A percentile compares a stretch with the other conserved stretches of the same genome.
These are phyloP conservation scores for Aquilaria sinensis DNA, from an alignment of 345 rosid genomes.

Conservation along the genomic window DNA sequence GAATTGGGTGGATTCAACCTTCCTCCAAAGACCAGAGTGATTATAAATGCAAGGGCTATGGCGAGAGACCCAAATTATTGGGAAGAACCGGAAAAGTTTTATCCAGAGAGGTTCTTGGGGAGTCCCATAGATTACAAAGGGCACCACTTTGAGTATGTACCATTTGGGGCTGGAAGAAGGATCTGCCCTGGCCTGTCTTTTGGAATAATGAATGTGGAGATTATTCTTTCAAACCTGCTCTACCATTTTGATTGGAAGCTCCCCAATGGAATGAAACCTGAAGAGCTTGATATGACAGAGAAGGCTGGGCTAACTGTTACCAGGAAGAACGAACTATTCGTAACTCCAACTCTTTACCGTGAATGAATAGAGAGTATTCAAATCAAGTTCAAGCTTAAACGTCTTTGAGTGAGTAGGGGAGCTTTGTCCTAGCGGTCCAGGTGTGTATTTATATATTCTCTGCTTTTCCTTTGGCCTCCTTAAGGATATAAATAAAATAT, in stretches of 20 bases:
- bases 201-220: neutral
- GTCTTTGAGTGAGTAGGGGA: no score
- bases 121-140: neutral
- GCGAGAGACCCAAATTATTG: neutral
- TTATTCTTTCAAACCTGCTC: neutral
- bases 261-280: neutral
- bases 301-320: neutral
- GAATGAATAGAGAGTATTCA: no score
- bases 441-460: no score
- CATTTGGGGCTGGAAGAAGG: conserved; percentile 1
- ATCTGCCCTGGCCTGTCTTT: neutral
- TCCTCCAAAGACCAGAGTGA: neutral
- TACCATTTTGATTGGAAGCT: neutral
- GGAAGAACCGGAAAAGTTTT: neutral
- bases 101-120: neutral
- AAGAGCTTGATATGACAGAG: neutral
- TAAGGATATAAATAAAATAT: no score
- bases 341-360: neutral
- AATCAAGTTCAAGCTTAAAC: no score
- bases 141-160: neutral
- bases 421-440: no score
- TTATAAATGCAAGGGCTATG: neutral
- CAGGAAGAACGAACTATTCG: neutral
- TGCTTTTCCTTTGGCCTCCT: no score
- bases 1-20: neutral